These are phyloP conservation scores for Cryptococcus sp. DNA, from an alignment of 1,284 basidiomycete genomes.

Conservation along the genomic window DNA sequence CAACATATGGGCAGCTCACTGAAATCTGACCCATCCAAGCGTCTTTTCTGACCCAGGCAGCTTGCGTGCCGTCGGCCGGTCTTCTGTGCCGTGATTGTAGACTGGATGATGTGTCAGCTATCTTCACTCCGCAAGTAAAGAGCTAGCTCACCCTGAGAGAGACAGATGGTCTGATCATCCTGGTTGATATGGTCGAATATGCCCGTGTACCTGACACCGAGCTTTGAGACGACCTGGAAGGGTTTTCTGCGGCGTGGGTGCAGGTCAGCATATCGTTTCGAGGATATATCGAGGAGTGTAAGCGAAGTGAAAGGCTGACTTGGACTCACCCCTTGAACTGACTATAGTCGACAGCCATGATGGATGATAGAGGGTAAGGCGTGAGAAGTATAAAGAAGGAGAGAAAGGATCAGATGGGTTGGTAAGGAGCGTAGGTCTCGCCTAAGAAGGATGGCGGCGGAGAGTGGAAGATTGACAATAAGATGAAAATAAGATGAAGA, in stretches of 20 bases:
- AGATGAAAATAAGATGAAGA: slow-evolving; percentile 2
- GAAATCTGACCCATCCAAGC: slow-evolving; percentile 66
- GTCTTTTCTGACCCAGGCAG: slow-evolving; percentile 36
- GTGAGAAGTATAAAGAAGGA: slow-evolving; percentile 3
- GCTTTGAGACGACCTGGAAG: slow-evolving; percentile 51
- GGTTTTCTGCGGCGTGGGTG: slow-evolving; percentile 34
- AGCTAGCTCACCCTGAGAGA: slow-evolving; percentile 39
- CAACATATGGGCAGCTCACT: slow-evolving; percentile 58
- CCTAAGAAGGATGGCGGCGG: not conserved
- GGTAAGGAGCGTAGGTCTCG: slow-evolving; percentile 5
- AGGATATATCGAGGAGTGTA: not conserved
- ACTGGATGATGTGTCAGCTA: slow-evolving; percentile 26
- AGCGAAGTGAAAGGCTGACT: not conserved
- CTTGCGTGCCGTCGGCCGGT: slow-evolving; percentile 37
- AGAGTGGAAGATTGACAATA: not conserved
- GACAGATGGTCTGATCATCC: slow-evolving; percentile 48
- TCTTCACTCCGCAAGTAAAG: not conserved
- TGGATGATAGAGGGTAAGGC: not conserved
- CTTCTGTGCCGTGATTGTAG: slow-evolving; percentile 50
- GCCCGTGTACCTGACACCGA: slow-evolving; percentile 49
- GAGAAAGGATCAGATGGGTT: slow-evolving; percentile 3
- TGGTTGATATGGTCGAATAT: slow-evolving; percentile 51
- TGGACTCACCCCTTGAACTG: slow-evolving; percentile 46
- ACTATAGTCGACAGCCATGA: slow-evolving; percentile 42
- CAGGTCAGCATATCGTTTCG: not conserved